These are phyloP conservation scores for Eucalyptus tenuipes DNA, from an alignment of 345 rosid genomes.

Conservation along the genomic window DNA sequence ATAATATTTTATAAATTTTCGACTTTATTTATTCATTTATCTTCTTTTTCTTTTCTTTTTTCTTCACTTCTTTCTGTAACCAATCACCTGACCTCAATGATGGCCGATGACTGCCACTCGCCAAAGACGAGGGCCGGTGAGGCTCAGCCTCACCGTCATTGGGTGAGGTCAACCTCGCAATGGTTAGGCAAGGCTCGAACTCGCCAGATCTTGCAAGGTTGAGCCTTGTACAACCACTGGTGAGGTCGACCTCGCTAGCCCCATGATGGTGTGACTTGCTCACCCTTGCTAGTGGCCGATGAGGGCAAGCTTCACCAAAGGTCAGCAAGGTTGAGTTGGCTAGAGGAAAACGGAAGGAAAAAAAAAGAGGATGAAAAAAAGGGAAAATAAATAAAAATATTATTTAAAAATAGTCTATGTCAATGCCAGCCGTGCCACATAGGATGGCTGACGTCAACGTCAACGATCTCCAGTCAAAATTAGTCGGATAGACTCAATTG, in stretches of 20 bases:
- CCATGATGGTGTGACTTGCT: not conserved
- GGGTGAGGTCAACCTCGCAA: rapidly evolving
- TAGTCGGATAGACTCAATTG: not conserved
- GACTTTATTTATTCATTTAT: no score
- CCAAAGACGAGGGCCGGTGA: rapidly evolving
- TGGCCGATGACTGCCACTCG: rapidly evolving
- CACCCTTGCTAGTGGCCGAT: not conserved
- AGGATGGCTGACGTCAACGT: rapidly evolving
- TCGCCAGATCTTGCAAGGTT: rapidly evolving
- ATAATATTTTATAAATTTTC: no score
- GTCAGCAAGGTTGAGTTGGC: rapidly evolving
- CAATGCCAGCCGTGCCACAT: rapidly evolving
- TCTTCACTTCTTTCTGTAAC: not conserved
- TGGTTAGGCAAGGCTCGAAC: not conserved
- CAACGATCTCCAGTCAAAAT: rapidly evolving
- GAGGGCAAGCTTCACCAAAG: no score
- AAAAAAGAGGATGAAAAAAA: no score
- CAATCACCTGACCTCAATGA: rapidly evolving
- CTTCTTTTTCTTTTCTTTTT: no score
- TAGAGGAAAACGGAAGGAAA: not conserved
- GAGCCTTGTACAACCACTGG: rapidly evolving
- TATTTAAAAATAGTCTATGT: rapidly evolving
- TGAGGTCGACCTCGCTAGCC: not conserved
- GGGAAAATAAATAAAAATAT: rapidly evolving
- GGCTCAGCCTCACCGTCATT: rapidly evolving